phyloP scores from a whole-genome alignment of 2,329 filamentous ascomycete species.

The Arthrobotrys pseudoclavata region DNA sequence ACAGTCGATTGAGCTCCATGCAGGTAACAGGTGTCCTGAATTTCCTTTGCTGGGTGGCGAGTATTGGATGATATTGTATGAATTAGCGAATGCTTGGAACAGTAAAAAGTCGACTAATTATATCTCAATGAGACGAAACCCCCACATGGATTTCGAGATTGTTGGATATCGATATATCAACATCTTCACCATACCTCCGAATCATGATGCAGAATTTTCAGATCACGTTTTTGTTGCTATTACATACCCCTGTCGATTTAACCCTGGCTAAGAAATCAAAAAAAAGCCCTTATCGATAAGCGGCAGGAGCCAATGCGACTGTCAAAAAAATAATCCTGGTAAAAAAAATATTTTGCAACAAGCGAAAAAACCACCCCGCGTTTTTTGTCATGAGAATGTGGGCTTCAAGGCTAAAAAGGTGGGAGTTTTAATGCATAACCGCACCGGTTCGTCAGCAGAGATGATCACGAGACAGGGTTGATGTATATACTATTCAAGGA shows the following conservation, averaged over 20 bases:
- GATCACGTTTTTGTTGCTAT: conserved; percentile 8
- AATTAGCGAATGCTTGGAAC: conserved; percentile 12
- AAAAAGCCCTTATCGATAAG: conserved; percentile 59
- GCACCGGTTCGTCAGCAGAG: conserved; percentile 47
- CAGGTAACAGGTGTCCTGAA: conserved; percentile 55
- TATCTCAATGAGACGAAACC: not conserved
- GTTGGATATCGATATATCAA: conserved; percentile 4
- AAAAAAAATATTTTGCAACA: conserved; percentile 35
- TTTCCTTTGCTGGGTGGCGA: conserved; percentile 17
- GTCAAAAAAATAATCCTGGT: conserved; percentile 42
- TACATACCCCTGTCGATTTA: conserved; percentile 41
- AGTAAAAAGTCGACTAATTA: not conserved
- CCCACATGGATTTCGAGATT: not conserved
- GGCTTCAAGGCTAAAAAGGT: conserved; percentile 46
- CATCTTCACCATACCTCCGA: not conserved
- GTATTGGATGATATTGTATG: conserved; percentile 25
- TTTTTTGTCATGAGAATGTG: conserved; percentile 20
- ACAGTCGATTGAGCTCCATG: conserved; percentile 48
- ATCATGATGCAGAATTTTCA: conserved; percentile 6
- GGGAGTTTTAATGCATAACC: conserved; percentile 34
- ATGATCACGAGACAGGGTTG: conserved; percentile 58
- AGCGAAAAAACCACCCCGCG: conserved; percentile 48
- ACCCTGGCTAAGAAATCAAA: conserved; percentile 19
- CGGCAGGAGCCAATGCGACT: conserved; percentile 53
- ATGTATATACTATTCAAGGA: conserved; percentile 29